phyloP scores from a whole-genome alignment of 345 rosid genomes.

The Fremontodendron californicum region DNA sequence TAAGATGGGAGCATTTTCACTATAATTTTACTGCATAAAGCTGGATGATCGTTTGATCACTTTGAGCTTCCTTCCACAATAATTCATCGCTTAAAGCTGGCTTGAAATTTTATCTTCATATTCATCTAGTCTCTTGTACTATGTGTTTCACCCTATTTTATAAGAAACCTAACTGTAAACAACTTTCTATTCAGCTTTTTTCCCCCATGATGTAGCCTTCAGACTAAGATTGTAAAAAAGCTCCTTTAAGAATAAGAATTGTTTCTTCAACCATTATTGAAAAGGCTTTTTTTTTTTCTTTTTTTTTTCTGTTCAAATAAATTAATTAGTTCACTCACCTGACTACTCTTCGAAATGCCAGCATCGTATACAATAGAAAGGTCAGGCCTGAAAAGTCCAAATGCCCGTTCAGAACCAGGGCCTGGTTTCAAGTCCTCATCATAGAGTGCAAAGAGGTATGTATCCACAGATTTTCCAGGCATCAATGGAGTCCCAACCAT shows the following conservation, averaged over 20 bases:
- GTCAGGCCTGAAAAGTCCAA: conserved; percentile 74
- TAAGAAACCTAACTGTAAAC: not conserved
- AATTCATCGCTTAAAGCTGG: not conserved
- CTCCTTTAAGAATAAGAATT: not conserved
- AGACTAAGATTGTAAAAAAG: not conserved
- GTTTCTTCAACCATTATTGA: not conserved
- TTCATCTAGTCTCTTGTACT: not conserved
- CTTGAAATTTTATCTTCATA: not conserved
- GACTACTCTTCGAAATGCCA: conserved; percentile 66
- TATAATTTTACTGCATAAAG: not conserved
- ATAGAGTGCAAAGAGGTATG: conserved; percentile 85
- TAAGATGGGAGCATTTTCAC: not conserved
- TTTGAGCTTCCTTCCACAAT: not conserved
- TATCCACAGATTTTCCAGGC: conserved; percentile 91
- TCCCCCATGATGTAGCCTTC: not conserved
- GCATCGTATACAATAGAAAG: conserved; percentile 63
- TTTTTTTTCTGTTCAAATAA: not conserved
- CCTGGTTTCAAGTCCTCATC: conserved; percentile 86
- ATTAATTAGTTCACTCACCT: conserved; percentile 39
- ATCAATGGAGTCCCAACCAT: conserved; percentile 85
- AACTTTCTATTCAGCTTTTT: no score
- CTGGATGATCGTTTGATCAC: no score
- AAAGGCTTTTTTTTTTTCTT: not conserved
- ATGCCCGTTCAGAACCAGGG: conserved; percentile 71
- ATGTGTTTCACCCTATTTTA: not conserved